Evolutionary conservation across 106 monocot genomes (phyloP).

Genomic region (Hemerocallis citrina): DNA sequence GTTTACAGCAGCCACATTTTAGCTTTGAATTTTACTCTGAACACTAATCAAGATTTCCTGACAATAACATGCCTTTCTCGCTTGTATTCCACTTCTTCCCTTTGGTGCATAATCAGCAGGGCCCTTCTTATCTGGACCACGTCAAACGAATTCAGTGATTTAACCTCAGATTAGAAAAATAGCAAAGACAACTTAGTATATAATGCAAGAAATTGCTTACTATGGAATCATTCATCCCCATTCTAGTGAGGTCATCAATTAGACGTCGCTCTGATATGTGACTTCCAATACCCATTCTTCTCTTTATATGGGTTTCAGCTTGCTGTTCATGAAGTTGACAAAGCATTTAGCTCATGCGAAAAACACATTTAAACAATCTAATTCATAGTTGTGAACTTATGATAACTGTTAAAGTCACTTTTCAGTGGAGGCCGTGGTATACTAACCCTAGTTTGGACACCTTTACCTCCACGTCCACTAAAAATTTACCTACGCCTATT

Average conservation of each 20-base stretch:
- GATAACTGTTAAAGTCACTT: too few species aligned
- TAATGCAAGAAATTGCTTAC: slow-evolving; percentile 31
- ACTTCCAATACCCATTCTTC: slow-evolving; percentile 97
- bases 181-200: neutral
- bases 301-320: slow-evolving; percentile 86
- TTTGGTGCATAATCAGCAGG: slow-evolving; percentile 88
- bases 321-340: slow-evolving; percentile 33
- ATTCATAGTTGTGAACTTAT: too few species aligned
- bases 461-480: too few species aligned
- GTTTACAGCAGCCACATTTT: too few species aligned
- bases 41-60: slow-evolving; percentile 86
- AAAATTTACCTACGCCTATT: too few species aligned
- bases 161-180: neutral
- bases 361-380: neutral
- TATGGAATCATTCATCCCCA: slow-evolving; percentile 96
- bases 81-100: slow-evolving; percentile 94
- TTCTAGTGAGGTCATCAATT: slow-evolving; percentile 77
- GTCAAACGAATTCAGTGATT: neutral
- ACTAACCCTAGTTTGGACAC: too few species aligned
- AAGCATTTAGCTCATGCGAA: neutral
- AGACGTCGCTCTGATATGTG: slow-evolving; percentile 87
- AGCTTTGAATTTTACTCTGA: too few species aligned
- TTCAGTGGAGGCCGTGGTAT: too few species aligned
- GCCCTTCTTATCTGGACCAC: slow-evolving; percentile 78
- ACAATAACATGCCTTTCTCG: slow-evolving; percentile 84